Base-by-base conservation (phyloP, 1,284 basidiomycete genomes). In the Sporisorium graminicola region DNA sequence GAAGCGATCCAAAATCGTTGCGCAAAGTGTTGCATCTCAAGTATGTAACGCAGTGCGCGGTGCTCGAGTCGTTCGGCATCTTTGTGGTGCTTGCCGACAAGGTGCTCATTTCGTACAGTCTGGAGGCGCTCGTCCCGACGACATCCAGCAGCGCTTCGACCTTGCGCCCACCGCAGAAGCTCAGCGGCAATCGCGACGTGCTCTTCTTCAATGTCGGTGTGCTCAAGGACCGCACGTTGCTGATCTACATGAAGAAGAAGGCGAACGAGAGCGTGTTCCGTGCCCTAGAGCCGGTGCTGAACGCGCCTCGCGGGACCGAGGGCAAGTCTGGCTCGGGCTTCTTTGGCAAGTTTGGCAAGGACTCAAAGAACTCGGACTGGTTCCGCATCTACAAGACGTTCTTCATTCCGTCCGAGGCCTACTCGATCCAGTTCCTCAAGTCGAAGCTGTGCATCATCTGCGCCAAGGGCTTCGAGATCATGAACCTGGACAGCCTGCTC, bases 191-290 rank as follows among this genome's bases (percentile, higher is more conserved):
- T 77, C 91, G 93, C 81, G 95, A 97, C 79, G 94, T 98, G 9
- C 91, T 93, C 69, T 98, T 96, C 87, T 98, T 99, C 88, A 92
- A 91, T 61, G 93, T 97, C 24, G 96, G 96, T 22, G 91, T 91
- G 67, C 88, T 96, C 40, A 90, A 91, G 37, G 92, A 91, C 29
- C 90, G 94, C 14, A 96, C 94, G 0, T 88, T 97, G 22, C 92
- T 99, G 9, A 91, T 97, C 60, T 98, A 95, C 86, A 95, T 95
- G 91, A 96, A 95, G 87, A 95, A 92, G 87, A 93, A 94, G 65
- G 93, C 95, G 20, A 87, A 80, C 90, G 94, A 97, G 78, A 94
- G 93, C 64, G 91, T 96, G 46, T 97, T 99, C 88, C 91, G 93
- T 61, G 94, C 95, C 1, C 89, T 98, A 16, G 96, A 98, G 82